Evolutionary conservation across 768 basidiomycete genomes (phyloP).

Genomic region (Suillus luteus): DNA sequence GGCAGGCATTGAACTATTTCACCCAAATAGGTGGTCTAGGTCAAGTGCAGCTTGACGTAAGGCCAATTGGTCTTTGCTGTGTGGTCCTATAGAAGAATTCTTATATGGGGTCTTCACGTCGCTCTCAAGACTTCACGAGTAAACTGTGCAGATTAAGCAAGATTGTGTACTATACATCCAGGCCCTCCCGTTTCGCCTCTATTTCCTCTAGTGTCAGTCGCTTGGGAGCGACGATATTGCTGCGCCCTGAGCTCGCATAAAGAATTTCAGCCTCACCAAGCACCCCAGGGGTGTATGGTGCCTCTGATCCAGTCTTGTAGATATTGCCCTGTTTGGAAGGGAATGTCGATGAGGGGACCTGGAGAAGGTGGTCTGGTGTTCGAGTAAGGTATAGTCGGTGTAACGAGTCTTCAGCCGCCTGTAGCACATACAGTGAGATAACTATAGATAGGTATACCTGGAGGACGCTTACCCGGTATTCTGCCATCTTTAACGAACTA

Average conservation of each 20-base stretch:
- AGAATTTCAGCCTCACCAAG: slow-evolving; percentile 65
- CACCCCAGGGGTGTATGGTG: slow-evolving; percentile 52
- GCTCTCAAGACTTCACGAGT: slow-evolving; percentile 18
- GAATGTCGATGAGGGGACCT: slow-evolving; percentile 78
- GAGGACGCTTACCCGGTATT: slow-evolving; percentile 67
- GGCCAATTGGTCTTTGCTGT: not conserved
- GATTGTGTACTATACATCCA: slow-evolving; percentile 29
- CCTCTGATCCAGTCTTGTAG: slow-evolving; percentile 48
- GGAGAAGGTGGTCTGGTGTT: slow-evolving; percentile 65
- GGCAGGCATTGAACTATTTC: not conserved
- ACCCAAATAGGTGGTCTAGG: not conserved
- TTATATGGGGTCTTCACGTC: not conserved
- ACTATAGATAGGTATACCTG: slow-evolving; percentile 14
- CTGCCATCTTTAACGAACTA: slow-evolving; percentile 90
- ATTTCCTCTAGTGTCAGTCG: slow-evolving; percentile 30
- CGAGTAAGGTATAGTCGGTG: slow-evolving; percentile 81
- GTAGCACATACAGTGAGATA: slow-evolving; percentile 13
- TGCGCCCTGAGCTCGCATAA: slow-evolving; percentile 70
- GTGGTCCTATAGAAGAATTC: not conserved
- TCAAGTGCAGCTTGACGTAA: not conserved
- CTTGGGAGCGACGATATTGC: slow-evolving; percentile 37
- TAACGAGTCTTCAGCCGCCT: slow-evolving; percentile 88
- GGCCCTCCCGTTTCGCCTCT: slow-evolving; percentile 18
- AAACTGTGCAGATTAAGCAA: slow-evolving; percentile 28
- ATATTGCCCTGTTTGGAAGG: slow-evolving; percentile 54